These are phyloP conservation scores for Phytomonas francai DNA, from an alignment of 208 protist species.

Conservation along the genomic window DNA sequence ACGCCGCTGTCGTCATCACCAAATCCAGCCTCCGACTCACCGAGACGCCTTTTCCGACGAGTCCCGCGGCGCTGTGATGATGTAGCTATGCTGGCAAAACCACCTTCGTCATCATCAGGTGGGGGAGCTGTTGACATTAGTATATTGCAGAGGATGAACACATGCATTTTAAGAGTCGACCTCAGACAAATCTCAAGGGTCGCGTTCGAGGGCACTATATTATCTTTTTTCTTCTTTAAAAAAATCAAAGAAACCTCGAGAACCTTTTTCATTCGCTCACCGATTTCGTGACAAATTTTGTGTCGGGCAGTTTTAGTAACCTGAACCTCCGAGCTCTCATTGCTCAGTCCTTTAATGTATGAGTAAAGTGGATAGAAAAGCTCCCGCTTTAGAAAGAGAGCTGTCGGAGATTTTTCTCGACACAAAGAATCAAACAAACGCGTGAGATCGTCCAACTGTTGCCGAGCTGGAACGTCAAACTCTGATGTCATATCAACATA, in stretches of 20 bases:
- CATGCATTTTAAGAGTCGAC: constrained; percentile 86
- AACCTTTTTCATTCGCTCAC: constrained; percentile 78
- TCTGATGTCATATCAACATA: constrained; percentile 39
- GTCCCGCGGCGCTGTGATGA: constrained; percentile 19
- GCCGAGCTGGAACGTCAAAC: constrained; percentile 57
- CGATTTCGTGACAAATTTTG: constrained; percentile 86
- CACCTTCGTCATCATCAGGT: constrained; percentile 37
- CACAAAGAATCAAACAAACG: constrained; percentile 68
- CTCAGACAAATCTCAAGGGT: constrained; percentile 52
- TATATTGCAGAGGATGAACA: constrained; percentile 69
- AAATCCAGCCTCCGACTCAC: constrained; percentile 49
- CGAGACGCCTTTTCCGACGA: constrained; percentile 29
- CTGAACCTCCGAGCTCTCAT: constrained; percentile 18
- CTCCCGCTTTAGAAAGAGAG: constrained; percentile 63
- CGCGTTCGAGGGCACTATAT: constrained; percentile 15
- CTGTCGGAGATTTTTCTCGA: constrained; percentile 77
- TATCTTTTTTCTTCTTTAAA: constrained; percentile 37
- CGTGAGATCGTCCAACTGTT: constrained; percentile 79
- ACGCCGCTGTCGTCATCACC: constrained; percentile 84
- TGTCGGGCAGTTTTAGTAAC: constrained; percentile 61
- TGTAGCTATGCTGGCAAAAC: constrained; percentile 2
- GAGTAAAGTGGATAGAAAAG: constrained; percentile 61
- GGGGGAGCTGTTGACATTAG: constrained; percentile 36
- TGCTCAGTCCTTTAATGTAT: constrained; percentile 65
- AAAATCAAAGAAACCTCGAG: constrained; percentile 64